A percentile compares a stretch with the other conserved stretches of the same genome.
Evolutionary conservation across 306 rosid species (phyloP).

Genomic region (Benincasa hispida): DNA sequence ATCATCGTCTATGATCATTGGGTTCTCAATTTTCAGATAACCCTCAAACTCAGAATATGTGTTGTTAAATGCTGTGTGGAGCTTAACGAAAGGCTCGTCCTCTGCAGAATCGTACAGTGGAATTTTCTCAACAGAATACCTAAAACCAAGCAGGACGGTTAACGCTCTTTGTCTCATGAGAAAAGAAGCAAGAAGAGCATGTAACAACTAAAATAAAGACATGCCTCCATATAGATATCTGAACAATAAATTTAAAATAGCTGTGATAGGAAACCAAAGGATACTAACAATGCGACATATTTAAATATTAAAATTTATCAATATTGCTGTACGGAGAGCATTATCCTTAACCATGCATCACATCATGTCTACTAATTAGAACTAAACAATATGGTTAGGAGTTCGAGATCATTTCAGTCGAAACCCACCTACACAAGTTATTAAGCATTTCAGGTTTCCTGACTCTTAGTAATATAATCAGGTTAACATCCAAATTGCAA

Average conservation of each 20-base stretch:
- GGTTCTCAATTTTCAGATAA: constrained; percentile 23
- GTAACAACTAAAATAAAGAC: not conserved
- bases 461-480: not conserved
- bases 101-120: constrained; percentile 91
- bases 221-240: not conserved
- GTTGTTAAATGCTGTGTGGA: constrained; percentile 16
- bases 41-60: constrained; percentile 22
- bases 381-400: not conserved
- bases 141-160: constrained; percentile 18
- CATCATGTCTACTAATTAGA: not conserved
- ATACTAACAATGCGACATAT: not conserved
- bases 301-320: too few relatives aligned
- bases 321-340: too few relatives aligned
- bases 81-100: constrained; percentile 54
- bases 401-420: not conserved
- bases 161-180: not conserved
- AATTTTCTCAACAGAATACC: constrained; percentile 92
- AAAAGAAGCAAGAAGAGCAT: not conserved
- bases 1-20: constrained; percentile 23
- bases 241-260: not conserved
- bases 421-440: not conserved
- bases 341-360: too few relatives aligned
- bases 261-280: not conserved
- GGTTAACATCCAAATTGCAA: not conserved
- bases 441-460: not conserved